Evolutionary conservation across 73 alveolate species (phyloP).

Genomic region (Tetrahymena malaccensis): DNA sequence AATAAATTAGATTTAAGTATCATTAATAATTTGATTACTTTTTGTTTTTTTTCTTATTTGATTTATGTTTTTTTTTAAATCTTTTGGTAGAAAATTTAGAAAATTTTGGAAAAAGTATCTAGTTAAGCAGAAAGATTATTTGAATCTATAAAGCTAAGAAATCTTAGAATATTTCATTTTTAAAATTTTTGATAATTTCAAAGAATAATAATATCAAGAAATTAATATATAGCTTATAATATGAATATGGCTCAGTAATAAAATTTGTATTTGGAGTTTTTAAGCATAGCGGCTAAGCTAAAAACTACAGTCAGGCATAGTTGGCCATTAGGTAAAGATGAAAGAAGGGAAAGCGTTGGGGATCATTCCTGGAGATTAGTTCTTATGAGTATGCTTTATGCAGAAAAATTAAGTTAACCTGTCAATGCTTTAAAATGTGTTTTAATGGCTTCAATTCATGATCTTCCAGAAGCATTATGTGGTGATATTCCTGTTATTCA

Average conservation of each 20-base stretch:
- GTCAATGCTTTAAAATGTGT: background rate
- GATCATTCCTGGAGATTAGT: conserved; percentile 2
- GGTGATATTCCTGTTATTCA: background rate
- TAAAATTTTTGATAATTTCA: too few relatives aligned
- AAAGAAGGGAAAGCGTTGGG: background rate
- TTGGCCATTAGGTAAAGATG: conserved; percentile 6
- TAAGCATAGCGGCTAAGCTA: background rate
- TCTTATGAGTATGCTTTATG: background rate
- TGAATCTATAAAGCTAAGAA: too few relatives aligned
- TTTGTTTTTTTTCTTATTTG: too few relatives aligned
- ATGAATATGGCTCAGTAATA: background rate
- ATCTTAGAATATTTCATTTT: too few relatives aligned
- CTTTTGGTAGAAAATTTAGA: too few relatives aligned
- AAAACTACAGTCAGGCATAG: background rate
- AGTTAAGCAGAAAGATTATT: too few relatives aligned
- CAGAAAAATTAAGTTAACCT: background rate
- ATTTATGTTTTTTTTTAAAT: too few relatives aligned
- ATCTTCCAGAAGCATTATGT: background rate
- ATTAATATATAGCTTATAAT: too few relatives aligned
- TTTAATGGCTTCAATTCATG: conserved; percentile 6
- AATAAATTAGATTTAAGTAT: too few relatives aligned
- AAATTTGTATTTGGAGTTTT: background rate
- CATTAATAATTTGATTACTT: too few relatives aligned
- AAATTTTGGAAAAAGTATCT: too few relatives aligned
- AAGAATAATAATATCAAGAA: too few relatives aligned